Base-by-base conservation (phyloP, 306 rosid species). In the Mucuna pruriens region DNA sequence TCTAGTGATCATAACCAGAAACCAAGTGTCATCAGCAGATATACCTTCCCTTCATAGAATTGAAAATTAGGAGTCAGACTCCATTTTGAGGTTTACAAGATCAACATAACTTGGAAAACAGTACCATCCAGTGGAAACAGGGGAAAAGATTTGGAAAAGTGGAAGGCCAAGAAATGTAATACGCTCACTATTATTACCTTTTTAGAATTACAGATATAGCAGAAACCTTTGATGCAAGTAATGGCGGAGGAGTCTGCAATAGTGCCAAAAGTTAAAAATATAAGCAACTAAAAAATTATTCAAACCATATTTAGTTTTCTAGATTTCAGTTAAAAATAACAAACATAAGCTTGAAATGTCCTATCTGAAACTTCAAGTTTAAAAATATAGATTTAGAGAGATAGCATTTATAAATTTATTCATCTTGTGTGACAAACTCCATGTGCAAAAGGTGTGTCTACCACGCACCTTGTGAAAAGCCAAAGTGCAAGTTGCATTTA, bases 401-500 rank as follows among this genome's bases (percentile, higher is more conserved):
- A 74, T 6, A 65, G 51, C 15, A 12, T 29, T 58, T 76, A 42
- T 57, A 72, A 58, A 74, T 31, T 71, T 40, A 20, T 75, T 49
- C 6, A 45, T 78, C 55, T 61, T 31, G n/a, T n/a, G 67, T 9
- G 65, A 55, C 64, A 77, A 57, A 74, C 54, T 84, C 39, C 22
- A 52, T 38, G 42, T 66, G 65, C 71, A 71, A 62, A 62, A 80
- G 76, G 58, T 46, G 29, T 61, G 26, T 80, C 45, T 65, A 66
- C 62, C 78, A 67, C 84, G 13, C 58, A 90, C 99, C 94, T 88
- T 88, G 67, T 95, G 97, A 77, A 95, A 95, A 85, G 54, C 82
- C 90, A 95, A 84, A 80, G 68, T 69, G 88, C 95, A 95, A 29
- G 99, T 93, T 60, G 78, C 86, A 88, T 91, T 87, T 77, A 84